Evolutionary conservation across 2,329 filamentous ascomycete genomes (phyloP).

Genomic region (Tolypocladium ophioglossoides): DNA sequence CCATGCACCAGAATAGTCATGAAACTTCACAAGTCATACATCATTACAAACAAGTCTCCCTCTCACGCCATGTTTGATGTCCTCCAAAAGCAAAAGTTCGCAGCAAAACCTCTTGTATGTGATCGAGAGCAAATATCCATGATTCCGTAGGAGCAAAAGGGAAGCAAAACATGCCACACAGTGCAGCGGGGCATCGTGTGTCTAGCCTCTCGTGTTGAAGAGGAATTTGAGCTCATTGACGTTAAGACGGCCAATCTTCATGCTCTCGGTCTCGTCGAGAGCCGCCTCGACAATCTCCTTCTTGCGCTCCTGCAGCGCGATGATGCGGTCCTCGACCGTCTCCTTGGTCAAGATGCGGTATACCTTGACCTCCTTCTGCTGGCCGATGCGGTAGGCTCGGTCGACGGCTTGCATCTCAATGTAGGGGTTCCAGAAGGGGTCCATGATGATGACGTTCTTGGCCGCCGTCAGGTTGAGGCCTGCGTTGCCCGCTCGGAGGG

Average conservation of each 20-base stretch:
- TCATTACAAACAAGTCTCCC: neutral
- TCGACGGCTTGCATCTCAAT: constrained; percentile 90
- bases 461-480: constrained; percentile 79
- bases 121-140: neutral
- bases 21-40: neutral
- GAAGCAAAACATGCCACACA: neutral
- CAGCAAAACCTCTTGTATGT: neutral
- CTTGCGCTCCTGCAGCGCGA: constrained; percentile 70
- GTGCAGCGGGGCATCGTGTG: neutral
- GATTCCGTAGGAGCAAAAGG: neutral
- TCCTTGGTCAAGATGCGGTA: constrained; percentile 67
- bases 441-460: constrained; percentile 78
- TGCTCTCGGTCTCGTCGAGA: constrained; percentile 63
- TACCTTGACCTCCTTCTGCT: constrained; percentile 61
- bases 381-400: constrained; percentile 79
- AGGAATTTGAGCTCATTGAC: constrained; percentile 59
- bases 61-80: neutral
- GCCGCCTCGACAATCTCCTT: constrained; percentile 66
- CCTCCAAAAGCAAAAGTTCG: neutral
- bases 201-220: constrained; percentile 32
- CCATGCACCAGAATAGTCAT: no score
- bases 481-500: constrained; percentile 69
- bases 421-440: constrained; percentile 92
- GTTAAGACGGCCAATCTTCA: constrained; percentile 55
- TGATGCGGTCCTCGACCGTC: constrained; percentile 83